Conservation (phyloP, 2,329 filamentous ascomycete species). For the Purpureocillium takamizusanense region DNA sequence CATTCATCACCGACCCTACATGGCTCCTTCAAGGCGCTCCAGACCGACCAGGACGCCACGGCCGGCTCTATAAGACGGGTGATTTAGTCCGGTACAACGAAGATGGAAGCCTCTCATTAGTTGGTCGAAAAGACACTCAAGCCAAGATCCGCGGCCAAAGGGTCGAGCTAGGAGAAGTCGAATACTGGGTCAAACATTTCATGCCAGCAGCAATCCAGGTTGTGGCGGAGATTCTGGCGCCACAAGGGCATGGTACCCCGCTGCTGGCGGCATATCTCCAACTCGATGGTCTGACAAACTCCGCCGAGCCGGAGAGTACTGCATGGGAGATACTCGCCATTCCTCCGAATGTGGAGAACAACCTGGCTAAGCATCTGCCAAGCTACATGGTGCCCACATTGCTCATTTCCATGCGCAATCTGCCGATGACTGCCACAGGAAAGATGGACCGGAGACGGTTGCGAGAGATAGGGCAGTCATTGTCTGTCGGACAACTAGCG, state of each 20-base stretch:
- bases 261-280: neutral
- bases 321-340: neutral
- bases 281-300: neutral
- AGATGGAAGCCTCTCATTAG: constrained; percentile 30
- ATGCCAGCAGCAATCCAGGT: constrained; percentile 3
- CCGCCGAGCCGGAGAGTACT: neutral
- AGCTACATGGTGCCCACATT: constrained; percentile 32
- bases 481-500: constrained; percentile 1
- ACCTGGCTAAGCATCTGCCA: constrained; percentile 8
- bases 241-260: neutral
- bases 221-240: constrained; percentile 4
- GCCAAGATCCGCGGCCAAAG: constrained; percentile 50
- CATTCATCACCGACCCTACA: constrained; percentile 33
- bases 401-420: constrained; percentile 27
- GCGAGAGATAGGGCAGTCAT: neutral
- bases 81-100: constrained; percentile 33
- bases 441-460: constrained; percentile 5
- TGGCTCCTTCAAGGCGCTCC: constrained; percentile 10
- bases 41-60: constrained; percentile 12
- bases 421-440: constrained; percentile 18
- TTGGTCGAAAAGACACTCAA: constrained; percentile 47
- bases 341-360: neutral
- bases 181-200: constrained; percentile 5
- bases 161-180: constrained; percentile 32
- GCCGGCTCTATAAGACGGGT: constrained; percentile 34